phyloP scores from a whole-genome alignment of 768 basidiomycete genomes.

The Auriculariales sp. region DNA sequence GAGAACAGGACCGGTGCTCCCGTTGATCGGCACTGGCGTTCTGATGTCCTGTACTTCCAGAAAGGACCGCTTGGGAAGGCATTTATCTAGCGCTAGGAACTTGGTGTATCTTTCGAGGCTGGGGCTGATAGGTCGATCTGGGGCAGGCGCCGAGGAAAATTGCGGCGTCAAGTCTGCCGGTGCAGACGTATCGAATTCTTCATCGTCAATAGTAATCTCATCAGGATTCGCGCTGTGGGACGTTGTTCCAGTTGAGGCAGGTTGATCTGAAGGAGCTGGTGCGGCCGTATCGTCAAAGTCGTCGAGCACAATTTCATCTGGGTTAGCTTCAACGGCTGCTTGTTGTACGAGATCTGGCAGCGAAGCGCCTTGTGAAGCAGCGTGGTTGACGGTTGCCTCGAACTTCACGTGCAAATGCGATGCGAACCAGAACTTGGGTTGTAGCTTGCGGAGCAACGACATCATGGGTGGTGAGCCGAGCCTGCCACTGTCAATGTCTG shows the following conservation, averaged over 20 bases:
- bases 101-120: constrained; percentile 35
- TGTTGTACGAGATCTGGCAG: too few species aligned
- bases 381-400: constrained; percentile 38
- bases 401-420: constrained; percentile 86
- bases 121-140: constrained; percentile 10
- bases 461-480: constrained; percentile 83
- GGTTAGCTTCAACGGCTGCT: constrained; percentile 5
- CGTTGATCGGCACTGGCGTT: constrained; percentile 10
- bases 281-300: constrained; percentile 29
- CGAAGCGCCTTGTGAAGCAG: neutral
- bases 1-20: constrained; percentile 16
- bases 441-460: constrained; percentile 53
- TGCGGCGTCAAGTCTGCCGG: too few species aligned
- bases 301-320: constrained; percentile 16
- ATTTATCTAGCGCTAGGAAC: constrained; percentile 89
- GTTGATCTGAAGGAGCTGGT: constrained; percentile 14
- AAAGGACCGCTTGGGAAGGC: constrained; percentile 55
- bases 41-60: constrained; percentile 65
- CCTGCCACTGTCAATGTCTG: constrained; percentile 49
- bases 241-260: constrained; percentile 4
- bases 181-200: too few species aligned
- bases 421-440: constrained; percentile 82
- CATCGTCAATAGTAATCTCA: constrained; percentile 33
- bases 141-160: constrained; percentile 11
- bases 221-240: constrained; percentile 25